Conservation (phyloP, 495 filamentous ascomycete species). For the Aspergillus ellipticus region DNA sequence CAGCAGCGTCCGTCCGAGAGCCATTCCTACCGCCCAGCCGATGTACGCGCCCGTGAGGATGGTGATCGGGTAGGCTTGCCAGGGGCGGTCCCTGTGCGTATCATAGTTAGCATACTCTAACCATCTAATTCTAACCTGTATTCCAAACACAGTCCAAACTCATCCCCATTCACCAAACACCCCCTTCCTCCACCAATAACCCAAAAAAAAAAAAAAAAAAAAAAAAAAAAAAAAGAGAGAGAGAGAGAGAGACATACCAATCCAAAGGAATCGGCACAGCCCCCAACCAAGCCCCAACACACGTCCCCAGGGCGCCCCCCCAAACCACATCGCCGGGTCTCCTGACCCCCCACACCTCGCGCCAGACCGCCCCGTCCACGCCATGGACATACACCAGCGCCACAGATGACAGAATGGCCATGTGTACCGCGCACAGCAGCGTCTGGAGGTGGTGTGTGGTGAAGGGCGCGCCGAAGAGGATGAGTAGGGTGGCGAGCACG, state of each 20-base stretch:
- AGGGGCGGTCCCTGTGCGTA: slow-evolving; percentile 69
- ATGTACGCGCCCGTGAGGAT: slow-evolving; percentile 70
- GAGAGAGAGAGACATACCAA: slow-evolving; percentile 55
- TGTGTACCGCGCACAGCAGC: slow-evolving; percentile 71
- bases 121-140: not conserved
- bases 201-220: not conserved
- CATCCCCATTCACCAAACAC: not conserved
- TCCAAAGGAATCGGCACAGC: slow-evolving; percentile 90
- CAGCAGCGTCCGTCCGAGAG: slow-evolving; percentile 52
- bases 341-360: slow-evolving; percentile 56
- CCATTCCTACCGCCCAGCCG: slow-evolving; percentile 61
- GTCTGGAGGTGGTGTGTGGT: slow-evolving; percentile 80
- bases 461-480: slow-evolving; percentile 88
- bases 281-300: slow-evolving; percentile 61
- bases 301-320: slow-evolving; percentile 41
- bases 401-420: slow-evolving; percentile 69
- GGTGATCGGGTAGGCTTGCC: slow-evolving; percentile 97
- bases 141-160: too few relatives aligned
- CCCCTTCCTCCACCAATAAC: not conserved
- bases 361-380: slow-evolving; percentile 70
- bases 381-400: slow-evolving; percentile 82
- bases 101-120: slow-evolving; percentile 5
- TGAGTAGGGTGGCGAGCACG: slow-evolving; percentile 57
- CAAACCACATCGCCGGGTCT: slow-evolving; percentile 41
- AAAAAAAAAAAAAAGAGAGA: slow-evolving; percentile 11